A percentile compares a stretch with the other conserved stretches of the same genome.
Evolutionary conservation across 2,329 filamentous ascomycete genomes (phyloP).

Genomic region (Taxawa tesnikishii): DNA sequence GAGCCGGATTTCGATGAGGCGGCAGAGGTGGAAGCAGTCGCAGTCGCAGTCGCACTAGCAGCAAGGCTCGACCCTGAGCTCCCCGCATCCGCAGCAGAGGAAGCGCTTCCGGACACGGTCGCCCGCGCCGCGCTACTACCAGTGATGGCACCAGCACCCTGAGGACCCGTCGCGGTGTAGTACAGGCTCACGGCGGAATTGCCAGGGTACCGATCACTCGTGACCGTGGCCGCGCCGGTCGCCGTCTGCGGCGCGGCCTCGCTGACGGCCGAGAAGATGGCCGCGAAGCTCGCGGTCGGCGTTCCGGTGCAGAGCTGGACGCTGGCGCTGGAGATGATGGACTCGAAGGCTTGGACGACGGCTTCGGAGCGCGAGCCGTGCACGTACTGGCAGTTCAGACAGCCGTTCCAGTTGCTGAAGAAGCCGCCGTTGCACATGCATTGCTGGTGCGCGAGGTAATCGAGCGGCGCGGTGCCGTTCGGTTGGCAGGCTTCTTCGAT

Average conservation of each 20-base stretch:
- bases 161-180: constrained; percentile 26
- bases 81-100: neutral
- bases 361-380: constrained; percentile 28
- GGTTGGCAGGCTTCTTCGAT: constrained; percentile 22
- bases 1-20: neutral
- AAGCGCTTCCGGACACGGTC: neutral
- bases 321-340: constrained; percentile 24
- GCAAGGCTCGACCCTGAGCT: neutral
- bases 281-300: constrained; percentile 24
- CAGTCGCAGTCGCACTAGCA: neutral
- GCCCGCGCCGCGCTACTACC: constrained; percentile 14
- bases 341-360: constrained; percentile 21
- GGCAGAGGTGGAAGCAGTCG: constrained; percentile 1
- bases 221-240: constrained; percentile 18
- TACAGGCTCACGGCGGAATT: constrained; percentile 31
- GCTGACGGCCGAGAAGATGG: constrained; percentile 18
- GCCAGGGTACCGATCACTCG: constrained; percentile 22
- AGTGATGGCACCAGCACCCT: constrained; percentile 31
- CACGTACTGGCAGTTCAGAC: constrained; percentile 27
- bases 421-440: constrained; percentile 33
- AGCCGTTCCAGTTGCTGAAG: constrained; percentile 32
- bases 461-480: constrained; percentile 20
- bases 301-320: constrained; percentile 24
- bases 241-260: constrained; percentile 14
- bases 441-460: constrained; percentile 18